Evolutionary conservation across 805 yeast genomes (phyloP), one percentile per base, ranked within the genome.

Genomic region (Candida ipomoeae): DNA sequence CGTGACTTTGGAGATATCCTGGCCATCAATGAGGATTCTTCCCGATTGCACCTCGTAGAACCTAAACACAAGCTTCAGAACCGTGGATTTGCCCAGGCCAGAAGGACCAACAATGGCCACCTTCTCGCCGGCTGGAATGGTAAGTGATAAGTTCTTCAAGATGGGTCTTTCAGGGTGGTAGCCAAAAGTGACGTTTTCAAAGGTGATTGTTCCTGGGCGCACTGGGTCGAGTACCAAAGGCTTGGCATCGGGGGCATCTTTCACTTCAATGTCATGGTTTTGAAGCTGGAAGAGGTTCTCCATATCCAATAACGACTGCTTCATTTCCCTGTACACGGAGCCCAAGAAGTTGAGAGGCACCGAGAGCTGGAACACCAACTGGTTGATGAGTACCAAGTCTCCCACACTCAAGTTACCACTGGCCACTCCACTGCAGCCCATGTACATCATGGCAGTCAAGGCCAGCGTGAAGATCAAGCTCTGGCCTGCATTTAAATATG

Each of bases 101-200:
- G 95, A 85, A 0, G 98, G 96, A 0, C 99, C 99, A 10, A 92
- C 99, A 61, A 92, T 82, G 10, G 98, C 98, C 14, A 91, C 92
- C 57, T 88, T 88, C 56, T 83, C 68, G 6, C 98, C 99, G 2
- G 95, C 89, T 3, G 97, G 97, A 40, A 92, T 87, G 1, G 83
- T 80, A 63, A 92, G 94, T 2, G 85, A 71, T 10, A 92, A 91
- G 65, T 92, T 86, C 37, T 79, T 74, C 60, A 92, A 74, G 59
- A 92, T 92, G 34, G 92, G 91, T 57, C 97, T 75, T 48, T 87
- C 92, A 2, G 91, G 88, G 59, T 87, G 92, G 64, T 92, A 92
- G 2, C 96, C 96, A 69, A 92, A 92, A 0, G 92, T 80, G 31
- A 92, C 98, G 61, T 94, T 90, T 62, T 91, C 96, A 67, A 92